Conservation (phyloP, 176 grass and related monocot species). For the Zoysia pacifica region DNA sequence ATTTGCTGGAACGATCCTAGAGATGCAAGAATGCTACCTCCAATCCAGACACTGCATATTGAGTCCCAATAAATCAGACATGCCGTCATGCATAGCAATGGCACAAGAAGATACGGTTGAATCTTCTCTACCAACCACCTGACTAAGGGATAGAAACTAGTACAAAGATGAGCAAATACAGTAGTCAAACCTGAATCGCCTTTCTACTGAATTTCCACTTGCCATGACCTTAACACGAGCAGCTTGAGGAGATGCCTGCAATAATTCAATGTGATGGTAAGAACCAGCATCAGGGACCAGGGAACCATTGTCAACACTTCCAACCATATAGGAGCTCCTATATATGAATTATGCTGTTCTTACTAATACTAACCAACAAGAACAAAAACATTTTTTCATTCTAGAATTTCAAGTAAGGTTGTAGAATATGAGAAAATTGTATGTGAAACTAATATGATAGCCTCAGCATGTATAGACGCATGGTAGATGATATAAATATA, state of each 20-base stretch:
- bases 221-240: slow-evolving; percentile 99
- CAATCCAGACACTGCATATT: slow-evolving; percentile 91
- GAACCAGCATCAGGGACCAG: no score
- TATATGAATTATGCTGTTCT: no score
- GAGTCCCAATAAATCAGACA: slow-evolving; percentile 22
- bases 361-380: no score
- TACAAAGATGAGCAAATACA: slow-evolving; percentile 19
- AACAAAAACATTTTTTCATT: neutral
- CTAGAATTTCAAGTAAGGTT: neutral
- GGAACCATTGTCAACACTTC: no score
- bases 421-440: neutral
- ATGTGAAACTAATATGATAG: neutral
- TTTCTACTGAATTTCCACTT: slow-evolving; percentile 91
- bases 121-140: neutral
- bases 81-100: neutral
- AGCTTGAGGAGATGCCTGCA: slow-evolving; percentile 86
- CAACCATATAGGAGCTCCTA: no score
- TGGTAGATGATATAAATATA: neutral
- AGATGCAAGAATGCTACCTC: slow-evolving; percentile 98
- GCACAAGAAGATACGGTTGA: slow-evolving; percentile 15
- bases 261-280: slow-evolving; percentile 20
- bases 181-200: slow-evolving; percentile 78
- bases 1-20: slow-evolving; percentile 99
- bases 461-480: neutral
- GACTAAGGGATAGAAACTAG: neutral